Percentiles rank a stretch among this genome's conserved stretches.
Conservation (phyloP, 2,329 filamentous ascomycete genomes). For the Exophiala alcalophila region DNA sequence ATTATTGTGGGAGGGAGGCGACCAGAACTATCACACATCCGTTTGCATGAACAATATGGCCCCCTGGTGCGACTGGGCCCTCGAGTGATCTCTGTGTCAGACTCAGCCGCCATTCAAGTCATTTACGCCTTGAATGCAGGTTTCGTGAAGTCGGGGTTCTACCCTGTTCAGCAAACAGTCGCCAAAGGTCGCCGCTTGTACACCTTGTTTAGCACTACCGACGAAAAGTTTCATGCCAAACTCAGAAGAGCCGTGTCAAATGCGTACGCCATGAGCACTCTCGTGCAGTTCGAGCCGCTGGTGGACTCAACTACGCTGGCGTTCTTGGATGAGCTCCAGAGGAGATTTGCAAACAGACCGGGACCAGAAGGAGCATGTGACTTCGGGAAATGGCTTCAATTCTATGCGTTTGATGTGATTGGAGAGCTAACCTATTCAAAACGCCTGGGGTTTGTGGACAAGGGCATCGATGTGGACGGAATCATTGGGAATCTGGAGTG, state of each 20-base stretch:
- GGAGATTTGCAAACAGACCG: conserved; percentile 50
- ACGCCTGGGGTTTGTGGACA: conserved; percentile 35
- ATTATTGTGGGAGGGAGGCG: conserved; percentile 28
- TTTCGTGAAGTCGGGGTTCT: conserved; percentile 29
- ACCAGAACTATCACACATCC: conserved; percentile 29
- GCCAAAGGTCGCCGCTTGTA: conserved; percentile 31
- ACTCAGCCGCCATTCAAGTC: conserved; percentile 20
- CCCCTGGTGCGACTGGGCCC: conserved; percentile 34
- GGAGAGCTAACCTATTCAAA: conserved; percentile 37
- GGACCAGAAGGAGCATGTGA: conserved; percentile 23
- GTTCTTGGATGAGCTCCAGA: conserved; percentile 62
- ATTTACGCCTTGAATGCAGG: conserved; percentile 28
- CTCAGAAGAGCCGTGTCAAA: conserved; percentile 40
- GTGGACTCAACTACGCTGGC: conserved; percentile 71
- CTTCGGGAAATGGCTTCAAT: conserved; percentile 42
- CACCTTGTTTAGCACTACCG: conserved; percentile 39
- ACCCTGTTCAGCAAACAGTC: conserved; percentile 32
- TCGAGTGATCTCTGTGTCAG: conserved; percentile 33
- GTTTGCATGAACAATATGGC: conserved; percentile 33
- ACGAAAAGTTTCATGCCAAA: conserved; percentile 42
- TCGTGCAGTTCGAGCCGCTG: conserved; percentile 57
- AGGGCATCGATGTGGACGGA: conserved; percentile 34
- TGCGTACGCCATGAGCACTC: conserved; percentile 42
- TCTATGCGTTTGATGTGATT: conserved; percentile 36
- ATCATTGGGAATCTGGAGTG: conserved; percentile 37